Evolutionary conservation across 2,329 filamentous ascomycete genomes (phyloP).

Genomic region (Pseudogymnoascus sp.): DNA sequence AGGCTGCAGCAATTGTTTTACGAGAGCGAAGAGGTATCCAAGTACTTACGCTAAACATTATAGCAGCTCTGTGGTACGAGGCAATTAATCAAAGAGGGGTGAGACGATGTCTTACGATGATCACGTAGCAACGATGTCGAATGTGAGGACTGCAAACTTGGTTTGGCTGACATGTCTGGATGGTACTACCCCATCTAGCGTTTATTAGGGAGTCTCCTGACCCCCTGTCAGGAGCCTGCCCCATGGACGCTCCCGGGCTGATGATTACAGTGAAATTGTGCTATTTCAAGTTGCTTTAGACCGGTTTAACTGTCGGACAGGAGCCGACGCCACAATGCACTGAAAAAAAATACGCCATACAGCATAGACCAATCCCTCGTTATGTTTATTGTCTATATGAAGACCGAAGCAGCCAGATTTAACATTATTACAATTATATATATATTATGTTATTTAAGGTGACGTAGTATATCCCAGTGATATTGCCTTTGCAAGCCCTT

Average conservation of each 20-base stretch:
- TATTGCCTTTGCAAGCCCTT: background rate
- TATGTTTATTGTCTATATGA: background rate
- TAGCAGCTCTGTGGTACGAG: background rate
- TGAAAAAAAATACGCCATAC: background rate
- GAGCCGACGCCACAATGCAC: background rate
- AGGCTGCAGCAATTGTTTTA: slow-evolving; percentile 65
- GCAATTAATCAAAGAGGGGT: background rate
- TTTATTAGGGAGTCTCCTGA: background rate
- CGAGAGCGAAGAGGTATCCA: slow-evolving; percentile 64
- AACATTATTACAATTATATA: background rate
- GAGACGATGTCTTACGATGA: background rate
- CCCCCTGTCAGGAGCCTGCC: background rate
- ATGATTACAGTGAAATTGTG: background rate
- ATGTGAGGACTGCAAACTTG: background rate
- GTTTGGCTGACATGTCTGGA: background rate
- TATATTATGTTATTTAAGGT: background rate
- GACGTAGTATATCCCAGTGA: background rate
- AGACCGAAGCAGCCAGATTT: background rate
- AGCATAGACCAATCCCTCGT: background rate
- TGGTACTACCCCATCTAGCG: background rate
- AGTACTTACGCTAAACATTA: slow-evolving; percentile 44
- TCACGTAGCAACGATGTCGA: background rate
- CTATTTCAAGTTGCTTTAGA: background rate
- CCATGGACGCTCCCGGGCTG: background rate
- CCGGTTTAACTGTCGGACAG: background rate